These are phyloP conservation scores for Globisporangium splendens DNA, from an alignment of 352 stramenopile species.

Conservation along the genomic window DNA sequence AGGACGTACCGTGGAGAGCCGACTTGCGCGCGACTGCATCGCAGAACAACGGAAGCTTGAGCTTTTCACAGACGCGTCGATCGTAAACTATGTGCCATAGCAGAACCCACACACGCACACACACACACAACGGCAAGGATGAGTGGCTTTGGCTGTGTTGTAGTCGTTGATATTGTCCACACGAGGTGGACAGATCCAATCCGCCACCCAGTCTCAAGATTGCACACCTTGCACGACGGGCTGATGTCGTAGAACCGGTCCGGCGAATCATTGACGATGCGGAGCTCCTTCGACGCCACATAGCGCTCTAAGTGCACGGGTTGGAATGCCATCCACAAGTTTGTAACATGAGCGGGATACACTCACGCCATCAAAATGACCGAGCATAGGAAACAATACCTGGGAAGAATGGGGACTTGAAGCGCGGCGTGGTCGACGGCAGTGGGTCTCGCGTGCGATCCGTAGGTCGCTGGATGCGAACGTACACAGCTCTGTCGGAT, in stretches of 20 bases:
- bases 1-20: constrained; percentile 45
- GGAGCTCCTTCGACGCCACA: constrained; percentile 61
- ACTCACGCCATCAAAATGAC: background rate
- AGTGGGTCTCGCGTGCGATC: constrained; percentile 44
- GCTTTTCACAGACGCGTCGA: constrained; percentile 57
- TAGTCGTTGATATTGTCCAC: background rate
- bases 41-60: constrained; percentile 62
- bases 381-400: constrained; percentile 19
- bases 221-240: constrained; percentile 45
- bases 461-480: constrained; percentile 13
- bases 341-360: background rate
- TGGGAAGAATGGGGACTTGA: constrained; percentile 68
- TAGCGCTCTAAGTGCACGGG: constrained; percentile 44
- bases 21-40: constrained; percentile 53
- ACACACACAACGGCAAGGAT: too few relatives aligned
- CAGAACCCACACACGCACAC: too few relatives aligned
- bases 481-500: constrained; percentile 6
- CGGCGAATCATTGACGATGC: constrained; percentile 42
- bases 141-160: background rate
- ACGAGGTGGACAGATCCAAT: background rate
- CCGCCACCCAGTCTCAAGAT: too few relatives aligned
- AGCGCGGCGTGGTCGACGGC: constrained; percentile 59
- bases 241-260: constrained; percentile 79
- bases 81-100: constrained; percentile 36
- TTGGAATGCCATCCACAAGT: background rate